Evolutionary conservation across 2,329 filamentous ascomycete genomes (phyloP).

Genomic region (Gnomoniopsis smithogilvyi): DNA sequence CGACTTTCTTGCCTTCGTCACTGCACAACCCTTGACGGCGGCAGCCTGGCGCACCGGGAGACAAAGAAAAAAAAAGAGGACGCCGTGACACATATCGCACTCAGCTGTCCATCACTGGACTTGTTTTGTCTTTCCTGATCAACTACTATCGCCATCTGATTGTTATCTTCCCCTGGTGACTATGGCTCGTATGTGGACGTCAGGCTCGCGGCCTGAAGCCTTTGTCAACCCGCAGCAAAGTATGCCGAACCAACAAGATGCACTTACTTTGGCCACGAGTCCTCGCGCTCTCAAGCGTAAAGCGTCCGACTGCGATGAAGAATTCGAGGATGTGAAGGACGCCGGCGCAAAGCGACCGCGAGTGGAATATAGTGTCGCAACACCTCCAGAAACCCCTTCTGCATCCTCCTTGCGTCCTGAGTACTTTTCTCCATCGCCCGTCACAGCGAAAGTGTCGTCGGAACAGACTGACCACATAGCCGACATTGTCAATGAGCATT

Average conservation of each 20-base stretch:
- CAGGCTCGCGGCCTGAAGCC: conserved; percentile 56
- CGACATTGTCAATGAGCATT: conserved; percentile 69
- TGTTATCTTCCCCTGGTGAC: conserved; percentile 25
- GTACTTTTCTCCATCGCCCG: conserved; percentile 17
- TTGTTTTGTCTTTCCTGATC: conserved; percentile 1
- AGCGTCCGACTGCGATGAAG: conserved; percentile 31
- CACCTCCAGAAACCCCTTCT: conserved; percentile 23
- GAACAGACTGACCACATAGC: conserved; percentile 13
- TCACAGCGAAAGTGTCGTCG: conserved; percentile 54
- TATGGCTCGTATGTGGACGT: conserved; percentile 63
- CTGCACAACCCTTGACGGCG: conserved; percentile 14
- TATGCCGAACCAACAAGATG: conserved; percentile 26
- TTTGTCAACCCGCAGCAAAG: conserved; percentile 41
- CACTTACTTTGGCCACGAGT: conserved; percentile 9
- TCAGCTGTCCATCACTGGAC: background rate
- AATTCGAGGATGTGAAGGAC: conserved; percentile 22
- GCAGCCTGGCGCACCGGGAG: background rate
- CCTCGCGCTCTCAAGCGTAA: conserved; percentile 37
- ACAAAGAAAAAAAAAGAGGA: no score
- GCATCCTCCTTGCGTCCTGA: conserved; percentile 20
- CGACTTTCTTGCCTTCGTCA: background rate
- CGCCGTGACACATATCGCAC: background rate
- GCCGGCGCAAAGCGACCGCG: conserved; percentile 41
- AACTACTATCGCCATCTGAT: conserved; percentile 29
- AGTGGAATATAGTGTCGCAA: conserved; percentile 30